Evolutionary conservation across 2,329 filamentous ascomycete species (phyloP), one percentile per base, ranked within the genome.

Genomic region (Neophaeococcomyces aloes): DNA sequence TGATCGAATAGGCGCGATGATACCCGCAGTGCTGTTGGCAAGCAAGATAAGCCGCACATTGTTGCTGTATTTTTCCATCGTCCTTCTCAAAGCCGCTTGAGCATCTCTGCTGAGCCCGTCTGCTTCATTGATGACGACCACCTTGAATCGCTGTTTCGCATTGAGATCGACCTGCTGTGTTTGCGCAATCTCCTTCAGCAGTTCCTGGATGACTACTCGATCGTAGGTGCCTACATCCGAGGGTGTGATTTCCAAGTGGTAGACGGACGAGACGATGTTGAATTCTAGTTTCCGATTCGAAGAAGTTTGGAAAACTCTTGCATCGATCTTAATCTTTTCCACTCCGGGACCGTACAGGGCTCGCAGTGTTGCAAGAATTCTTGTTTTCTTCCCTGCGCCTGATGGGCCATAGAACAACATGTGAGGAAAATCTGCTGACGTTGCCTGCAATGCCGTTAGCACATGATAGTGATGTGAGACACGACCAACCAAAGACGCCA

Each of bases 301-400:
- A 59, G 82, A 83, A 1, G 91, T 96, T 65, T 94, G 88, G 69
- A 98, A 98, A 47, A 95, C 83, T 52, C 91, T 84, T 10, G 87
- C 86, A 61, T 98, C 91, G 66, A 98, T 96, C 70, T 96, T 96
- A 74, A 98, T 98, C 74, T 95, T 96, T 61, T 98, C 93, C n/a
- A 94, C 91, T 33, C 91, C 89, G 0, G 89, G 81, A 0, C 91
- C 91, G 64, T 91, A 98, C 6, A 98, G 75, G 60, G 95, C 89
- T 63, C 94, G 94, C 3, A 98, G 70, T 0, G 89, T 96, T 13
- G 91, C 88, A 14, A 95, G 86, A 53, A 96, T 93, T 33, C 91
- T 81, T 1, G 91, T 98, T 67, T 98, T 98, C 65, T 98, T 98
- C 53, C 91, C 91, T 4, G 91, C 91, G 27, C 91, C 91, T 0